Conservation (phyloP, 176 grass and related monocot genomes). For the Poa annua region DNA sequence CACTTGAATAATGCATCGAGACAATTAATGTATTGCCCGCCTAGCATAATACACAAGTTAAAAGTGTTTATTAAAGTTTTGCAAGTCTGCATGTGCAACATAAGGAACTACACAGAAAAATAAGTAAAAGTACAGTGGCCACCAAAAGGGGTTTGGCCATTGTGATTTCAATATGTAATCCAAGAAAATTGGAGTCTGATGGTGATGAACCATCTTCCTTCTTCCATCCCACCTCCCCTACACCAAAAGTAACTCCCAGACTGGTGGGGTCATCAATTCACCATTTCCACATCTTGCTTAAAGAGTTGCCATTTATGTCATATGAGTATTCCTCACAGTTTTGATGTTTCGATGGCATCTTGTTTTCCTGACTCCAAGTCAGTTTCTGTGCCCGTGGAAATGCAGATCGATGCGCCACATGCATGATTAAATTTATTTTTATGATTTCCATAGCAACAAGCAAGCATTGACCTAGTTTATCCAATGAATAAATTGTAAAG, state of each 20-base stretch:
- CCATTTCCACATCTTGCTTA: conserved; percentile 10
- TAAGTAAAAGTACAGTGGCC: neutral
- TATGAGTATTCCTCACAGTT: neutral
- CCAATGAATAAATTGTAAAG: neutral
- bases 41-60: too few species aligned
- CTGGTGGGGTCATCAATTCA: neutral
- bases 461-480: conserved; percentile 7
- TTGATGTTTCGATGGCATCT: neutral
- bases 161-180: conserved; percentile 4
- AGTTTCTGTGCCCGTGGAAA: neutral
- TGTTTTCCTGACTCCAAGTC: neutral
- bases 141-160: neutral
- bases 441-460: conserved; percentile 1
- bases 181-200: neutral
- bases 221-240: neutral
- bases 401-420: neutral
- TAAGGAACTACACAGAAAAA: neutral
- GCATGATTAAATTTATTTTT: neutral
- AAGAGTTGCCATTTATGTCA: conserved; percentile 8
- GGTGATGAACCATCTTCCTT: conserved; percentile 4
- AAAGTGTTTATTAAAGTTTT: neutral
- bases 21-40: too few species aligned
- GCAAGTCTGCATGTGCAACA: neutral
- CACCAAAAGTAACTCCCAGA: neutral
- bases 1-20: neutral